Evolutionary conservation across 2,329 filamentous ascomycete genomes (phyloP).

Genomic region (Penicillium rolfsii): DNA sequence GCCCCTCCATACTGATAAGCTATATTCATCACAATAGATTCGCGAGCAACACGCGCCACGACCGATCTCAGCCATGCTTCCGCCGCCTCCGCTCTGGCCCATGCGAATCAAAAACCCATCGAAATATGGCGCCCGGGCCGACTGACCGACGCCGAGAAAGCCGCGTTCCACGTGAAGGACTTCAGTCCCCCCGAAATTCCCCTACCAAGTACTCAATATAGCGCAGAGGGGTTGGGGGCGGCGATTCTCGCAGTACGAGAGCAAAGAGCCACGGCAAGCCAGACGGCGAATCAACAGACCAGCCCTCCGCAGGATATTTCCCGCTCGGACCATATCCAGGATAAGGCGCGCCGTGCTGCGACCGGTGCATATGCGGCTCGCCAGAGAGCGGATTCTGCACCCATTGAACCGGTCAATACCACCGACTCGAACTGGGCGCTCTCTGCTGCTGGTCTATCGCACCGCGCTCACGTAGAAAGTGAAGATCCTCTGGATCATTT

Average conservation of each 20-base stretch:
- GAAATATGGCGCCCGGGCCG: slow-evolving; percentile 69
- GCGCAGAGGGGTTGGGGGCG: slow-evolving; percentile 71
- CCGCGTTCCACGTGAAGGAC: slow-evolving; percentile 62
- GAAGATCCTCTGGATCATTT: slow-evolving; percentile 53
- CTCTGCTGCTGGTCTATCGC: slow-evolving; percentile 71
- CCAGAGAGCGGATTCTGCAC: slow-evolving; percentile 67
- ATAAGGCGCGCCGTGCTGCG: slow-evolving; percentile 73
- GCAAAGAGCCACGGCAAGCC: slow-evolving; percentile 23
- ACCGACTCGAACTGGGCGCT: slow-evolving; percentile 62
- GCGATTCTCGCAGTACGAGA: slow-evolving; percentile 64
- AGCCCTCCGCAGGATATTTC: slow-evolving; percentile 25
- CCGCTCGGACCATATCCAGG: slow-evolving; percentile 57
- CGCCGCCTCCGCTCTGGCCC: slow-evolving; percentile 75
- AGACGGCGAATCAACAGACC: slow-evolving; percentile 17
- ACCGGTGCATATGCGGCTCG: slow-evolving; percentile 72
- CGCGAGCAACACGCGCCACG: slow-evolving; percentile 57
- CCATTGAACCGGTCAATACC: slow-evolving; percentile 47
- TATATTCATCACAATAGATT: slow-evolving; percentile 23
- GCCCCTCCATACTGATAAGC: slow-evolving; percentile 8
- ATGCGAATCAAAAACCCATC: slow-evolving; percentile 66
- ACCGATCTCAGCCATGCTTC: slow-evolving; percentile 61
- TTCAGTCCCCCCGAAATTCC: slow-evolving; percentile 50
- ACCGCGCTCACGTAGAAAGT: slow-evolving; percentile 49
- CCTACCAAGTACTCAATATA: slow-evolving; percentile 55
- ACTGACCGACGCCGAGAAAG: slow-evolving; percentile 62